Percentiles rank a stretch among this genome's conserved stretches.
Evolutionary conservation across 2,329 filamentous ascomycete genomes (phyloP).

Genomic region (Trichoderma brevicompactum): DNA sequence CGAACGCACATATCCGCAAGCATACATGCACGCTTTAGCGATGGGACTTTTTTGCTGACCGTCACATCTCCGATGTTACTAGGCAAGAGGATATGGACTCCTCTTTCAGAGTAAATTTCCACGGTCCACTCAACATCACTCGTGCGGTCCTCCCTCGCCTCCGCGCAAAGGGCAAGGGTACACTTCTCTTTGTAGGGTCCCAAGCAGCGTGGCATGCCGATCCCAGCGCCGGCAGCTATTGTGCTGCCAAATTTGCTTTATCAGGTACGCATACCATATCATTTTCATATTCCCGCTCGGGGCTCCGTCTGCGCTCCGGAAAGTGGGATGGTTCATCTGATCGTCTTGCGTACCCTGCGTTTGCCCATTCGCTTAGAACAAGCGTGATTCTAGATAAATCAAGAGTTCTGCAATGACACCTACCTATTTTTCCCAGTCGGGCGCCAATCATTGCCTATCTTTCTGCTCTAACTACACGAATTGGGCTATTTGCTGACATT

Average conservation of each 20-base stretch:
- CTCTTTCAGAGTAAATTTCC: conserved; percentile 44
- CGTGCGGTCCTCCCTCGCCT: conserved; percentile 42
- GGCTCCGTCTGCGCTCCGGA: background rate
- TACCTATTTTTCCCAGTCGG: background rate
- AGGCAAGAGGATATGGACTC: conserved; percentile 36
- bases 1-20: background rate
- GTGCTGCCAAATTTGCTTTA: conserved; percentile 41
- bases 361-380: background rate
- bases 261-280: conserved; percentile 34
- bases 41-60: background rate
- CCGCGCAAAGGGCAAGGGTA: conserved; percentile 39
- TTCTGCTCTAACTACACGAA: background rate
- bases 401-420: background rate
- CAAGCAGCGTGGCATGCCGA: conserved; percentile 43
- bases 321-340: background rate
- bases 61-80: background rate
- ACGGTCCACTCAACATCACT: conserved; percentile 45
- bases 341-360: background rate
- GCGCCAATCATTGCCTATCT: background rate
- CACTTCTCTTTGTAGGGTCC: conserved; percentile 44
- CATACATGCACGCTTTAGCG: background rate
- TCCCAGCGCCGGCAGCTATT: conserved; percentile 40
- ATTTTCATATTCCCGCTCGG: background rate
- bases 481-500: conserved; percentile 6
- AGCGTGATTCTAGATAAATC: background rate